Evolutionary conservation across 495 filamentous ascomycete species (phyloP).

Genomic region (Annulohypoxylon maeteangense): DNA sequence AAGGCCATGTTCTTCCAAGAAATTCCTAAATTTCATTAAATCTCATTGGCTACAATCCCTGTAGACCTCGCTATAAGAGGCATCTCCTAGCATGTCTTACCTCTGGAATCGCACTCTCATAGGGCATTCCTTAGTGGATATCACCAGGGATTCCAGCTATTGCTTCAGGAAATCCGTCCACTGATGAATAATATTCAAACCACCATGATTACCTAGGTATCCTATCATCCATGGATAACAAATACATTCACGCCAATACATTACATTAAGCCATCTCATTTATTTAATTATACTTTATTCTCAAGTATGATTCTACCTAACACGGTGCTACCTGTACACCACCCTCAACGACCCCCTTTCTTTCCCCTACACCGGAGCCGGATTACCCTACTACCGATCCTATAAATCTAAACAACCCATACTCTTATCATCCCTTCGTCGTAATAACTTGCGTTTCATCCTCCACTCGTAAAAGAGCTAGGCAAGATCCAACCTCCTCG

Average conservation of each 20-base stretch:
- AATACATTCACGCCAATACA: too few species aligned
- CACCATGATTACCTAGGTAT: too few species aligned
- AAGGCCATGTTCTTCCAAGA: not conserved
- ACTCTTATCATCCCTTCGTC: constrained; percentile 11
- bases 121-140: not conserved
- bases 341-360: not conserved
- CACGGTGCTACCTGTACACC: constrained; percentile 37
- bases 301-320: constrained; percentile 37
- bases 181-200: too few species aligned
- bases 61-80: not conserved
- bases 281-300: constrained; percentile 39
- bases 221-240: too few species aligned
- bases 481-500: not conserved
- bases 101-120: not conserved
- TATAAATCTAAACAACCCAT: constrained; percentile 13
- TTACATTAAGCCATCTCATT: not conserved
- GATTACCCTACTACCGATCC: constrained; percentile 8
- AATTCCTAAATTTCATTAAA: not conserved
- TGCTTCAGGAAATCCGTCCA: too few species aligned
- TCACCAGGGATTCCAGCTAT: not conserved
- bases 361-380: not conserved
- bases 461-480: constrained; percentile 24
- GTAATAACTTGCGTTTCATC: constrained; percentile 39
- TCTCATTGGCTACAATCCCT: not conserved
- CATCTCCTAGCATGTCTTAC: not conserved